Evolutionary conservation across 164 flowering plant species (phyloP).

Genomic region (Stephania cephalantha): DNA sequence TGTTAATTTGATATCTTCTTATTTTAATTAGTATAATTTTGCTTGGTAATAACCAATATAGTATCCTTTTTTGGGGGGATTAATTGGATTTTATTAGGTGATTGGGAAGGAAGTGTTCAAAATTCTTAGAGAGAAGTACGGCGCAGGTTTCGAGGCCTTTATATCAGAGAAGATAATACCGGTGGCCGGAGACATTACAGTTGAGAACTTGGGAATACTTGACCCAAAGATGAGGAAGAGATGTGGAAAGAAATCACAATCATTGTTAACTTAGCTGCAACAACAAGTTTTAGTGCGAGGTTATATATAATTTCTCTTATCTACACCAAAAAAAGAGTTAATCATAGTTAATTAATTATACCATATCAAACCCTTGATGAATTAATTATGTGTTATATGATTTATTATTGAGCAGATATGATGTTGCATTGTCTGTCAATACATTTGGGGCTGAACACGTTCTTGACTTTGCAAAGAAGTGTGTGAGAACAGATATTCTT

Average conservation of each 20-base stretch:
- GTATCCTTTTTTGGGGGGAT: neutral
- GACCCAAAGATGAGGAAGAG: conserved; percentile 29
- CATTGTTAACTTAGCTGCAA: conserved; percentile 46
- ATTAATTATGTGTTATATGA: neutral
- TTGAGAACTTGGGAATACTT: conserved; percentile 34
- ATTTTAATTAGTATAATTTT: neutral
- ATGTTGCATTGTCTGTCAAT: conserved; percentile 44
- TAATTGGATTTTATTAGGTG: conserved; percentile 21
- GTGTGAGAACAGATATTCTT: conserved; percentile 31
- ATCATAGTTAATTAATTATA: no score
- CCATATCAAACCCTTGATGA: no score
- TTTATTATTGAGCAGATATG: conserved; percentile 32
- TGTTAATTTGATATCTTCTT: no score
- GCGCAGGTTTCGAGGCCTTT: conserved; percentile 22
- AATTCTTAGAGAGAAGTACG: conserved; percentile 30
- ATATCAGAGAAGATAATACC: conserved; percentile 28
- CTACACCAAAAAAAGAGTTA: no score
- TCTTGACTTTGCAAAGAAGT: conserved; percentile 43
- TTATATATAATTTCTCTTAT: neutral
- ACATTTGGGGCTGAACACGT: conserved; percentile 42
- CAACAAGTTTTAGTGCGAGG: conserved; percentile 42
- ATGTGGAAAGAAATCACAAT: conserved; percentile 32
- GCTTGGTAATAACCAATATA: neutral
- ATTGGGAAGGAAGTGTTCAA: conserved; percentile 45
- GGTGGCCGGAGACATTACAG: conserved; percentile 38